A percentile compares a stretch with the other conserved stretches of the same genome.
Conservation (phyloP, 2,329 filamentous ascomycete species). For the Fusarium ramigenum region DNA sequence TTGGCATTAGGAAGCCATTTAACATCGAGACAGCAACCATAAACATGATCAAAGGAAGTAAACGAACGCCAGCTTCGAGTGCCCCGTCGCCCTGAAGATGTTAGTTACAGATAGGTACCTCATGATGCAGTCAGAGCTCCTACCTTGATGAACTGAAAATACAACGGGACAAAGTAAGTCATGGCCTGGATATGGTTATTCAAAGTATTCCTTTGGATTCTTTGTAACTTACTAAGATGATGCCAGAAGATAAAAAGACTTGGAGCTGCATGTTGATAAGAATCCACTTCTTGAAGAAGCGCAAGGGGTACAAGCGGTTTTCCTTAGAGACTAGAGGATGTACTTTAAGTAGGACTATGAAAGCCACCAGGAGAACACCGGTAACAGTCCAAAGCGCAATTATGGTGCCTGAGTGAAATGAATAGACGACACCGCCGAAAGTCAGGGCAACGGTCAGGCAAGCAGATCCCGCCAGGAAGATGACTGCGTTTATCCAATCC, state of each 20-base stretch:
- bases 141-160: conserved; percentile 5
- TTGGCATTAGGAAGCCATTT: not conserved
- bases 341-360: not conserved
- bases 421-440: not conserved
- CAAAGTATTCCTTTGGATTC: accelerated
- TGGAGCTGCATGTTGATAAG: not conserved
- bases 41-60: not conserved
- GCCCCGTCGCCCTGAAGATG: not conserved
- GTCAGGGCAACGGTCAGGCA: not conserved
- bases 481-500: not conserved
- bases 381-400: not conserved
- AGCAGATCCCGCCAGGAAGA: not conserved
- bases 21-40: not conserved
- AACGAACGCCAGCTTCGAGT: not conserved
- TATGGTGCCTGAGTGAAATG: not conserved
- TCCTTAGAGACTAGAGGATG: not conserved
- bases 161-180: not conserved
- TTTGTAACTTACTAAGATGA: not conserved
- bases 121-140: accelerated
- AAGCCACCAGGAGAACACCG: accelerated
- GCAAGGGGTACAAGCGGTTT: not conserved
- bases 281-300: not conserved
- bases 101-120: accelerated
- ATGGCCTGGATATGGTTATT: not conserved
- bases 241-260: not conserved